Conservation (phyloP, 306 rosid species). For the Vigna nakashimae region DNA sequence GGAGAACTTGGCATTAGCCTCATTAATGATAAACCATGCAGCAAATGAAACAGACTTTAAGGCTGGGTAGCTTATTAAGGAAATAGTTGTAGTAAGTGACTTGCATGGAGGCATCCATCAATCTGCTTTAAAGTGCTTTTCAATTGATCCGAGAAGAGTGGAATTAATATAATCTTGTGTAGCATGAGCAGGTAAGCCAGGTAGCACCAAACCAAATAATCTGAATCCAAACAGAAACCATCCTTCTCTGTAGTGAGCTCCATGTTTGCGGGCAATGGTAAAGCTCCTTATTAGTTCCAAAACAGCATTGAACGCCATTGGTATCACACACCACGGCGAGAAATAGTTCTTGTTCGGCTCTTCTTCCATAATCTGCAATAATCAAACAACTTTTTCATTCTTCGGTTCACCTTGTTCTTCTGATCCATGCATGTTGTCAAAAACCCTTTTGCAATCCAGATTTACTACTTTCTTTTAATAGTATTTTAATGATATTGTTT, state of each 20-base stretch:
- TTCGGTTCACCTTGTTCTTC: too few species aligned
- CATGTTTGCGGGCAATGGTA: constrained; percentile 47
- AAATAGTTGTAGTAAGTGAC: not conserved
- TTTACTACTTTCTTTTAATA: too few species aligned
- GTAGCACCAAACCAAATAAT: constrained; percentile 59
- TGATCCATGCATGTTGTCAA: too few species aligned
- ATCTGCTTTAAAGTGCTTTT: constrained; percentile 41
- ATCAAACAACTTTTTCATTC: not conserved
- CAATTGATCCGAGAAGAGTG: constrained; percentile 62
- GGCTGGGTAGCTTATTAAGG: not conserved
- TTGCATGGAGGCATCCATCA: constrained; percentile 11
- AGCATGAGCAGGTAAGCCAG: constrained; percentile 68
- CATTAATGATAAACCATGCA: not conserved
- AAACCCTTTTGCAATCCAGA: not conserved
- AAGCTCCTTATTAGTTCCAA: constrained; percentile 78
- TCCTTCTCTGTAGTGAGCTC: constrained; percentile 65
- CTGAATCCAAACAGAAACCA: constrained; percentile 56
- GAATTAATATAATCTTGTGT: constrained; percentile 80
- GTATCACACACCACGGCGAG: constrained; percentile 48
- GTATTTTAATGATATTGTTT: too few species aligned
- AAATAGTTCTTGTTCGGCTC: constrained; percentile 80
- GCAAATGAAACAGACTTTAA: not conserved
- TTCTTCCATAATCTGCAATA: constrained; percentile 61
- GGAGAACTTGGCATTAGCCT: not conserved
- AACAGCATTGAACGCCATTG: constrained; percentile 55